phyloP scores from a whole-genome alignment of 768 basidiomycete genomes.

The Phylloporus arenicola region DNA sequence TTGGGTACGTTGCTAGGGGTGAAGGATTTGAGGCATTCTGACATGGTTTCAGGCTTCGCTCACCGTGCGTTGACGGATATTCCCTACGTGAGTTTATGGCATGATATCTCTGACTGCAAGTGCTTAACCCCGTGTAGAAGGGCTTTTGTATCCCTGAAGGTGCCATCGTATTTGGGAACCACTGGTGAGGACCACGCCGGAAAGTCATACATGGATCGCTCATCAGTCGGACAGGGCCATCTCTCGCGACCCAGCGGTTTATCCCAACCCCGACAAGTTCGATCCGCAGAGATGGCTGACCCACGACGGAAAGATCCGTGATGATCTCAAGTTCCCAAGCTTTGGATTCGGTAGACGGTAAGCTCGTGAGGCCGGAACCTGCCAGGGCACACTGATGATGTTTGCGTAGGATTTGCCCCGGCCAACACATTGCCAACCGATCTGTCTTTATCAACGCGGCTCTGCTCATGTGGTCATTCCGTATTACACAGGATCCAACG shows the following conservation, averaged over 20 bases:
- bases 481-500: conserved; percentile 43
- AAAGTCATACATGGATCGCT: neutral
- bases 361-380: neutral
- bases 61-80: conserved; percentile 64
- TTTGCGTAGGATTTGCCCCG: conserved; percentile 54
- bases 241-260: conserved; percentile 51
- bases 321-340: conserved; percentile 47
- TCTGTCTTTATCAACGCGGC: conserved; percentile 65
- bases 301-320: conserved; percentile 36
- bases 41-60: conserved; percentile 41
- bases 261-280: conserved; percentile 55
- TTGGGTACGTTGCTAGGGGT: conserved; percentile 17
- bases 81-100: conserved; percentile 42
- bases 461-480: conserved; percentile 62
- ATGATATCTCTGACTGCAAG: neutral
- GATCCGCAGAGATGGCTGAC: conserved; percentile 53
- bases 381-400: neutral
- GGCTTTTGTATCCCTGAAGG: conserved; percentile 33
- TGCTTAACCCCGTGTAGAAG: conserved; percentile 23
- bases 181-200: conserved; percentile 22
- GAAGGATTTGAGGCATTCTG: neutral
- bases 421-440: conserved; percentile 54
- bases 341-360: conserved; percentile 53
- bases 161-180: conserved; percentile 34
- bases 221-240: conserved; percentile 37